phyloP scores from a whole-genome alignment of 306 rosid species.

The Castanea crenata region DNA sequence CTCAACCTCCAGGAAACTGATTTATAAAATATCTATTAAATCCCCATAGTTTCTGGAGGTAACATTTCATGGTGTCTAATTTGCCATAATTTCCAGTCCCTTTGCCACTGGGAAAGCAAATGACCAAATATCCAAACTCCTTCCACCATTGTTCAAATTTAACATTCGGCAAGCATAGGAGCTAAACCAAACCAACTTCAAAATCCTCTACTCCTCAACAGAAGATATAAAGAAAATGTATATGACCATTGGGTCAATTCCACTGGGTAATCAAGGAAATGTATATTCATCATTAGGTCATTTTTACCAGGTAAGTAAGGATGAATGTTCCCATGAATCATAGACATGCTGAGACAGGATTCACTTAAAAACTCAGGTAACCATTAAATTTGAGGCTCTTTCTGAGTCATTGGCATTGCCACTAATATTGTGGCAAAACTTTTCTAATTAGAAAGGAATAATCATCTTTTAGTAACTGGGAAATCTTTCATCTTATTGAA shows the following conservation, averaged over 20 bases:
- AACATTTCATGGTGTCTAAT: neutral
- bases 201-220: neutral
- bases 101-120: neutral
- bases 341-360: neutral
- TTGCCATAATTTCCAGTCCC: neutral
- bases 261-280: neutral
- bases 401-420: neutral
- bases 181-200: conserved; percentile 1
- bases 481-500: neutral
- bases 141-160: neutral
- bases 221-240: neutral
- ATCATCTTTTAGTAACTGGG: conserved; percentile 5
- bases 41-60: neutral
- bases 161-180: neutral
- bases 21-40: neutral
- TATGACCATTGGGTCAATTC: neutral
- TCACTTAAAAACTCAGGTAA: neutral
- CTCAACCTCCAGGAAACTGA: neutral
- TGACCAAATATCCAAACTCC: neutral
- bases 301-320: neutral
- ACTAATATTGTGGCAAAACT: neutral
- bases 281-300: neutral
- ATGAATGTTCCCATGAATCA: neutral
- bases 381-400: neutral
- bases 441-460: neutral